phyloP scores from a whole-genome alignment of 371 early-diverging fungal genomes.

The Phascolomyces articulosus region DNA sequence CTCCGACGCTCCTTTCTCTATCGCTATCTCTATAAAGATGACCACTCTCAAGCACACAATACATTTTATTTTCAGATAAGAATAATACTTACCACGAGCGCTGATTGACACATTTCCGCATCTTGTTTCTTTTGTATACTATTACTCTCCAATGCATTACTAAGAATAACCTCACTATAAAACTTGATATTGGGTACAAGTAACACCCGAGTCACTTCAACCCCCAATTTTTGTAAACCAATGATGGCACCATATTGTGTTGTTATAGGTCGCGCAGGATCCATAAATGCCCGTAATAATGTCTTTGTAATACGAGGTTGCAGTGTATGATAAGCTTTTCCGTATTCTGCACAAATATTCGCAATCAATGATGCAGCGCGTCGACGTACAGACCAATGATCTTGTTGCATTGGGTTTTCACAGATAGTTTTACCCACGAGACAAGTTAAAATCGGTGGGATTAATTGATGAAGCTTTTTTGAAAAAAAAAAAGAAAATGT shows the following conservation, averaged over 20 bases:
- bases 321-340: slow-evolving; percentile 81
- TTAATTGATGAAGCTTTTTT: slow-evolving; percentile 92
- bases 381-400: slow-evolving; percentile 86
- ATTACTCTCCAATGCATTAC: slow-evolving; percentile 20
- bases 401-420: slow-evolving; percentile 61
- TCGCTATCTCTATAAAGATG: too few relatives aligned
- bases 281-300: slow-evolving; percentile 85
- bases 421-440: slow-evolving; percentile 88
- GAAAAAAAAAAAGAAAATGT: neutral
- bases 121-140: slow-evolving; percentile 31
- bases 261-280: slow-evolving; percentile 78
- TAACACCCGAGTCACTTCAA: slow-evolving; percentile 75
- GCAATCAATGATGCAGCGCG: slow-evolving; percentile 78
- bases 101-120: slow-evolving; percentile 43
- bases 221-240: slow-evolving; percentile 79
- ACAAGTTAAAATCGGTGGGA: slow-evolving; percentile 96
- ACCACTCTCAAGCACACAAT: too few relatives aligned
- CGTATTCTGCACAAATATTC: slow-evolving; percentile 73
- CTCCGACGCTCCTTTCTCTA: too few relatives aligned
- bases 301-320: slow-evolving; percentile 91
- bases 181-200: slow-evolving; percentile 79
- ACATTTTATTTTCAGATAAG: too few relatives aligned
- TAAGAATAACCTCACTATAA: slow-evolving; percentile 50
- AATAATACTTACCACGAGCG: slow-evolving; percentile 35
- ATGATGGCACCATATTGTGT: slow-evolving; percentile 91